Percentiles rank a stretch among this genome's conserved stretches.
Evolutionary conservation across 2,329 filamentous ascomycete species (phyloP).

Genomic region (Zelopaecilomyces penicillatus): DNA sequence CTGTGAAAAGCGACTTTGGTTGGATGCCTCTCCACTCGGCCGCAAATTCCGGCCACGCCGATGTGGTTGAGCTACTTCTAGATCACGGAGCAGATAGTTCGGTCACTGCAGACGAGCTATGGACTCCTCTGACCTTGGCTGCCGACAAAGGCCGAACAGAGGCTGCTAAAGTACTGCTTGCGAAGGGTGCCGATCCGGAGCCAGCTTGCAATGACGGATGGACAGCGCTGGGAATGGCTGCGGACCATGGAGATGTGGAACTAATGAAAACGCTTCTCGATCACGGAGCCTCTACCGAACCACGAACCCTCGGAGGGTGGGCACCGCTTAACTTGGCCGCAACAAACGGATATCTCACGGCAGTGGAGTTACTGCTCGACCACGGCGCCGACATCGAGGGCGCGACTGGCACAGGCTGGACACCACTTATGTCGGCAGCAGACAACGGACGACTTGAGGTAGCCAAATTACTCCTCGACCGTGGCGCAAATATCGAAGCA

Average conservation of each 20-base stretch:
- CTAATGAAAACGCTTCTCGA: conserved; percentile 1
- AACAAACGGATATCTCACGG: conserved; percentile 1
- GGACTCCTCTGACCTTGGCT: conserved; percentile 6
- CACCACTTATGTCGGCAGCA: conserved; percentile 5
- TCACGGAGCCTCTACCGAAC: conserved; percentile 2
- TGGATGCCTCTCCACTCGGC: conserved; percentile 8
- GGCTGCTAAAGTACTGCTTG: conserved; percentile 1
- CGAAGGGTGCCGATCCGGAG: conserved; percentile 4
- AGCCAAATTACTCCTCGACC: conserved; percentile 5
- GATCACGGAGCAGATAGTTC: conserved; percentile 1
- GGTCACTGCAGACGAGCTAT: not conserved
- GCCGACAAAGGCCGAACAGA: conserved; percentile 1
- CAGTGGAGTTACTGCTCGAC: not conserved
- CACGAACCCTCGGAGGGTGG: not conserved
- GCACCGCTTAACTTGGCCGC: conserved; percentile 4
- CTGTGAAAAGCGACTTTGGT: not conserved
- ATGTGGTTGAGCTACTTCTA: conserved; percentile 6
- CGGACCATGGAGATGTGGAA: conserved; percentile 1
- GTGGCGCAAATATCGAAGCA: conserved; percentile 3
- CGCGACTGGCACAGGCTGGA: conserved; percentile 3
- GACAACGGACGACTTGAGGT: conserved; percentile 1
- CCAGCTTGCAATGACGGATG: conserved; percentile 1
- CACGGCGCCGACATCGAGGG: conserved; percentile 5
- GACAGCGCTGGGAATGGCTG: conserved; percentile 8
- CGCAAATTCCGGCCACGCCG: conserved; percentile 1